A percentile compares a stretch with the other conserved stretches of the same genome.
These are phyloP conservation scores for Capsicum pubescens DNA, from an alignment of 257 asterid genomes.

Conservation along the genomic window DNA sequence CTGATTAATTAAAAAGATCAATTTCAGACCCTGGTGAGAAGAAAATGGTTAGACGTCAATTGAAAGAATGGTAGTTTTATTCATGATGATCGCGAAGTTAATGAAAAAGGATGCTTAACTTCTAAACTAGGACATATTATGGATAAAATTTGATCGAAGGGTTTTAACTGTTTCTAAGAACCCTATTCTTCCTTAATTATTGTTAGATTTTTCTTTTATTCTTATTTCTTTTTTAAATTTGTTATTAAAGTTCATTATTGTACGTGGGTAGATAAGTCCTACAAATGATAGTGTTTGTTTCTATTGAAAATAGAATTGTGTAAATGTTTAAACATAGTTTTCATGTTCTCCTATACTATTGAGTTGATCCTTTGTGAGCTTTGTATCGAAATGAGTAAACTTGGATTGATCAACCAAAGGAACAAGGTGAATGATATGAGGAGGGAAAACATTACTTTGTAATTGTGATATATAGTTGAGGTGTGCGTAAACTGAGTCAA, in stretches of 20 bases:
- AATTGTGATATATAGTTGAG: not conserved
- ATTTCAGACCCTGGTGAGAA: not conserved
- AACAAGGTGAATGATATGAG: not conserved
- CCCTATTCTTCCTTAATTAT: not conserved
- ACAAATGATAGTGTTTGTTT: not conserved
- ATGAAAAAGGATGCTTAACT: not conserved
- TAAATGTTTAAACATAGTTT: not conserved
- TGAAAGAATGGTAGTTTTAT: not conserved
- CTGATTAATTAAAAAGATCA: not conserved
- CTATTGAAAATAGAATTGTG: not conserved
- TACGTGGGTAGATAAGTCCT: not conserved
- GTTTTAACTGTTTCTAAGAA: not conserved
- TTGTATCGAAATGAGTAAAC: not conserved
- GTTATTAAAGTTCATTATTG: not conserved
- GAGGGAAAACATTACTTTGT: not conserved
- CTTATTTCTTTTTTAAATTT: not conserved
- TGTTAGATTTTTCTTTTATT: not conserved
- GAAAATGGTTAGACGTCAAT: not conserved
- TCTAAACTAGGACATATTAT: not conserved
- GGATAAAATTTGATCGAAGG: not conserved
- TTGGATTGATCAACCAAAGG: not conserved
- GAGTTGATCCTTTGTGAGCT: not conserved
- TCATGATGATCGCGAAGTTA: not conserved
- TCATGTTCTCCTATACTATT: constrained; percentile 15
- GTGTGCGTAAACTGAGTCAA: not conserved